Conservation (phyloP, 2,329 filamentous ascomycete species). For the Clonostachys chloroleuca region DNA sequence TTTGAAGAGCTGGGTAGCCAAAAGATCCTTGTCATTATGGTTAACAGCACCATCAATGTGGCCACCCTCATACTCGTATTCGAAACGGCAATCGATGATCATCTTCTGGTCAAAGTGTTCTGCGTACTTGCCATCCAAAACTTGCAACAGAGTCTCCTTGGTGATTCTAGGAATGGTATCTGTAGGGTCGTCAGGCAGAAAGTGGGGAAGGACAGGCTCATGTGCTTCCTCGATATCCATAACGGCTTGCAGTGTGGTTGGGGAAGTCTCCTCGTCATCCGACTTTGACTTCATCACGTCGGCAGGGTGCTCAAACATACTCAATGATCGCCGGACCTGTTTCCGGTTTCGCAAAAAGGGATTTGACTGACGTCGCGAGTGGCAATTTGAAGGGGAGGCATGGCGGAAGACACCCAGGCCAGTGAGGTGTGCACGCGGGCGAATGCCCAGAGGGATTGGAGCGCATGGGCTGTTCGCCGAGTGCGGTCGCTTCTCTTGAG, state of each 20-base stretch:
- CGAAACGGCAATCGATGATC: slow-evolving; percentile 94
- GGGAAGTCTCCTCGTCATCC: slow-evolving; percentile 46
- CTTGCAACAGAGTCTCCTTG: slow-evolving; percentile 74
- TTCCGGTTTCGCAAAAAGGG: slow-evolving; percentile 75
- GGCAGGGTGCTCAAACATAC: slow-evolving; percentile 94
- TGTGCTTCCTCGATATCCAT: slow-evolving; percentile 80
- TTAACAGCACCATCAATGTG: slow-evolving; percentile 94
- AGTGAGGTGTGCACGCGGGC: slow-evolving; percentile 61
- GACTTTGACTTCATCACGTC: slow-evolving; percentile 80
- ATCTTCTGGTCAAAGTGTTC: slow-evolving; percentile 74
- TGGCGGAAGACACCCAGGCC: slow-evolving; percentile 52
- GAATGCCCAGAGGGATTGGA: slow-evolving; percentile 52
- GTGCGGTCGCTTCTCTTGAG: slow-evolving; percentile 60
- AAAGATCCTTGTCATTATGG: slow-evolving; percentile 91
- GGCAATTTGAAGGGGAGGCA: slow-evolving; percentile 69
- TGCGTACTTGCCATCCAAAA: slow-evolving; percentile 81
- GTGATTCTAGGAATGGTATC: slow-evolving; percentile 88
- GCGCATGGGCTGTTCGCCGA: slow-evolving; percentile 56
- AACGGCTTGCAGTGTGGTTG: slow-evolving; percentile 59
- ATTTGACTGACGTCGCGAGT: slow-evolving; percentile 69
- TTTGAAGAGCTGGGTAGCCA: slow-evolving; percentile 75
- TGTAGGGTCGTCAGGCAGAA: slow-evolving; percentile 71
- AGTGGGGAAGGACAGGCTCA: slow-evolving; percentile 76
- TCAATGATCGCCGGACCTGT: slow-evolving; percentile 85
- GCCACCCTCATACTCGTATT: slow-evolving; percentile 96